Evolutionary conservation across 768 basidiomycete species (phyloP), one percentile per base, ranked within the genome.

Genomic region (Baorangia bicolor): DNA sequence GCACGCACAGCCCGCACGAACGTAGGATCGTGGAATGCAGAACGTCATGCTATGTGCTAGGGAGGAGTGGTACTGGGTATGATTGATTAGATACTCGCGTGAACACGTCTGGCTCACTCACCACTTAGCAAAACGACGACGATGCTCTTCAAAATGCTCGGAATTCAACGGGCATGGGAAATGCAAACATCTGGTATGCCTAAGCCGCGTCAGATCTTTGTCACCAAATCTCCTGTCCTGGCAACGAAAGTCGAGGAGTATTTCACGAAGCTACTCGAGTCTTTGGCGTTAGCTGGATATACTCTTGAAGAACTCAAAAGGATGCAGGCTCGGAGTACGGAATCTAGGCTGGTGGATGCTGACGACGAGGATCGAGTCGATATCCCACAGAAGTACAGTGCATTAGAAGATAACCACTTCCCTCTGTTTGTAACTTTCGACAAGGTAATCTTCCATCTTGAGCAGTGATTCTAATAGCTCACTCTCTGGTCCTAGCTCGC

Each of bases 81-180:
- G 40, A 13, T 77, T 51, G 13, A 34, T 30, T 0, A 3, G 9
- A 5, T 30, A 5, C 27, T 16, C 4, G 33, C 0, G 4, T 23
- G 20, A 47, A 38, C 13, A 23, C 16, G 2, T 13, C 23, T 5
- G 18, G 13, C 53, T 56, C 42, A 62, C 21, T 23, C 13, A 20
- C 4, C 1, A 6, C 21, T 18, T 39, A 88, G 88, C 1, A 89
- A 89, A 77, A 90, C 86, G 0, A 90, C 88, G 0, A 85, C 87
- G 0, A 88, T 90, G 79, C 72, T 90, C 1, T 87, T 85, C 74
- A 89, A 87, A 66, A 89, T 90, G 80, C 74, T 89, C 2, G 78
- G 81, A 2, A 81, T 88, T 8, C 84, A 90, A 59, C 72, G 79
- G n/a, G 75, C 80, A 3, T 85, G 78, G 70, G 68, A 79, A 37